Percentiles rank a stretch among this genome's conserved stretches.
Evolutionary conservation across 2,329 filamentous ascomycete genomes (phyloP).

Genomic region (Fusarium sp.): DNA sequence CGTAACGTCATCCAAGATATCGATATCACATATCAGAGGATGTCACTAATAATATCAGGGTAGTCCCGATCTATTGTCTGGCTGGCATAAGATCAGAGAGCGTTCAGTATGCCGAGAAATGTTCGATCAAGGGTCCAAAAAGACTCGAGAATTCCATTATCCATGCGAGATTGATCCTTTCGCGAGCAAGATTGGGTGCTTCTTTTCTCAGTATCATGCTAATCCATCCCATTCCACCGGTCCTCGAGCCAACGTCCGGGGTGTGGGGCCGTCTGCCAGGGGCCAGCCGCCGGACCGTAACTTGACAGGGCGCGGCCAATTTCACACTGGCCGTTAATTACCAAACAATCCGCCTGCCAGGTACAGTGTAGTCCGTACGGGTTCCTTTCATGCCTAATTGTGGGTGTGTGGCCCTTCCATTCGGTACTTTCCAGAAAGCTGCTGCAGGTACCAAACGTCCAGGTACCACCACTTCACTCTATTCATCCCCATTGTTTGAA

Average conservation of each 20-base stretch:
- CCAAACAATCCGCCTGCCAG: constrained; percentile 14
- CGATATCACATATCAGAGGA: background rate
- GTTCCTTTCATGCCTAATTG: constrained; percentile 29
- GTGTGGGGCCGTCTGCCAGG: constrained; percentile 39
- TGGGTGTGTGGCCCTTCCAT: constrained; percentile 27
- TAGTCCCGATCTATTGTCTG: constrained; percentile 8
- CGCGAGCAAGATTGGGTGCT: constrained; percentile 15
- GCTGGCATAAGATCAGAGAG: constrained; percentile 5
- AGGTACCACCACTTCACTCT: background rate
- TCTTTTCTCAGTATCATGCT: constrained; percentile 14
- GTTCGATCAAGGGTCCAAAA: constrained; percentile 11
- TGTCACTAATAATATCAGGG: background rate
- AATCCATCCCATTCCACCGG: constrained; percentile 5
- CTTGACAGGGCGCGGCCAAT: constrained; percentile 17
- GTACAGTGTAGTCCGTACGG: background rate
- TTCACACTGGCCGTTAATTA: constrained; percentile 26
- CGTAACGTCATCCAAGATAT: background rate
- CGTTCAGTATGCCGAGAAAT: background rate
- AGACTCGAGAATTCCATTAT: constrained; percentile 11
- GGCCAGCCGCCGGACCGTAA: constrained; percentile 25
- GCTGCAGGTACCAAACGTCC: constrained; percentile 35
- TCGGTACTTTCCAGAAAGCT: constrained; percentile 29
- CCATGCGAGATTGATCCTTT: constrained; percentile 18
- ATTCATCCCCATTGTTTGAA: constrained; percentile 17
- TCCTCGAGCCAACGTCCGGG: constrained; percentile 37